Evolutionary conservation across 495 filamentous ascomycete species (phyloP), one percentile per base, ranked within the genome.

Genomic region (Penicillium soppii): DNA sequence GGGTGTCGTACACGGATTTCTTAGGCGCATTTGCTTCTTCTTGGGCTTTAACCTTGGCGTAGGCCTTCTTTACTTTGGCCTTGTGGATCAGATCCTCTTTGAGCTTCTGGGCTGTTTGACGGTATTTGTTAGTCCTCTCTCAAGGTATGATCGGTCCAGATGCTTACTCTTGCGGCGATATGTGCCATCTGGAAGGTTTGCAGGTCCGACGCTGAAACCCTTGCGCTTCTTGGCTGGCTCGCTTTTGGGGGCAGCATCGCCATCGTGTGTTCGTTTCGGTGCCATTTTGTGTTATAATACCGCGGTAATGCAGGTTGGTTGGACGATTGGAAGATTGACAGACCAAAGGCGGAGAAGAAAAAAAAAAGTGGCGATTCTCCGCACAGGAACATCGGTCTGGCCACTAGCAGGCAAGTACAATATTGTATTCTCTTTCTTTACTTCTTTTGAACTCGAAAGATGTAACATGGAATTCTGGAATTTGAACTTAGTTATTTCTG

Each of bases 11-110:
- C 30, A 65, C 54, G 7, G 67, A 67, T 50, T 62, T 71, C 42
- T 50, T 58, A 10, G 54, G 62, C 32, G 52, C 63, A 41, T 59
- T 53, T 10, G 63, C 66, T 26, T 69, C 62, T 66, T 82, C 80
- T 47, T 78, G 74, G 35, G 82, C 82, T 65, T 91, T 90, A 49
- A 96, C 72, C 69, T 96, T 98, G 58, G 85, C 88, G 66, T 96
- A 97, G 36, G 88, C 78, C 69, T 95, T 96, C 69, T 91, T 96
- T 40, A 96, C 78, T 69, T 96, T 96, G 58, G 92, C 92, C 69
- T 92, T 95, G 65, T 89, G 82, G 66, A 98, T 96, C 41, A 98
- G 75, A 54, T 89, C 82, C 47, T 85, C 77, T 67, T 97, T 97
- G 61, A 97, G 94, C 70, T 95, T 96, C 73, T 90, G 83, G 40